A percentile compares a stretch with the other conserved stretches of the same genome.
phyloP scores from a whole-genome alignment of 73 alveolate species.

The Tetrahymena malaccensis region DNA sequence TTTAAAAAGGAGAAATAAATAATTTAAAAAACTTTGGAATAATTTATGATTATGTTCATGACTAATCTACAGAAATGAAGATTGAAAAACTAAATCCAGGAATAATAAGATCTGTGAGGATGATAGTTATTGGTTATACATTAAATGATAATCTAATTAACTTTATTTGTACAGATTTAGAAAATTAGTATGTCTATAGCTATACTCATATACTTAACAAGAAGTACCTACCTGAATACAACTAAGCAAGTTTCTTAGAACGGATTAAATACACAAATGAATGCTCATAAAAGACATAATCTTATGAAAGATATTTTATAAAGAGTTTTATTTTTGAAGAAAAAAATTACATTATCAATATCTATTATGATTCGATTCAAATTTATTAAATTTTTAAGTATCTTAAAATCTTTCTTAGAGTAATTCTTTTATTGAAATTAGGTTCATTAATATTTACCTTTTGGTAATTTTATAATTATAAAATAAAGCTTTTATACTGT shows the following conservation, averaged over 20 bases:
- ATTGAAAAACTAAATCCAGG: background rate
- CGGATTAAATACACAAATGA: background rate
- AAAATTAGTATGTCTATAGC: background rate
- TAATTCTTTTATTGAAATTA: too few species aligned
- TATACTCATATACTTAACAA: background rate
- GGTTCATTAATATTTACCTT: too few species aligned
- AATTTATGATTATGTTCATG: background rate
- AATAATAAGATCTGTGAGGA: background rate
- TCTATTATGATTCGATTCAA: background rate
- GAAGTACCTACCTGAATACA: background rate
- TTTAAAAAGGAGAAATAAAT: background rate
- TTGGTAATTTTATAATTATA: too few species aligned
- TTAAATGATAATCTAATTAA: background rate
- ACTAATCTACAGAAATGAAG: background rate
- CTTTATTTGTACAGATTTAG: background rate
- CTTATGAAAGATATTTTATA: background rate
- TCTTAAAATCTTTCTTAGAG: background rate
- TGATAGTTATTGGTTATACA: background rate
- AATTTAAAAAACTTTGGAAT: background rate
- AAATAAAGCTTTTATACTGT: background rate
- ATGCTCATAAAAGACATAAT: background rate
- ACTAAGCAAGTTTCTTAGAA: background rate
- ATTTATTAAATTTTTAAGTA: background rate
- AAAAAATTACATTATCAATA: background rate
- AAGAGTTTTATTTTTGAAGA: background rate